Base-by-base conservation (phyloP, 148 eudicot species). In the Hydrangea macrophylla region DNA sequence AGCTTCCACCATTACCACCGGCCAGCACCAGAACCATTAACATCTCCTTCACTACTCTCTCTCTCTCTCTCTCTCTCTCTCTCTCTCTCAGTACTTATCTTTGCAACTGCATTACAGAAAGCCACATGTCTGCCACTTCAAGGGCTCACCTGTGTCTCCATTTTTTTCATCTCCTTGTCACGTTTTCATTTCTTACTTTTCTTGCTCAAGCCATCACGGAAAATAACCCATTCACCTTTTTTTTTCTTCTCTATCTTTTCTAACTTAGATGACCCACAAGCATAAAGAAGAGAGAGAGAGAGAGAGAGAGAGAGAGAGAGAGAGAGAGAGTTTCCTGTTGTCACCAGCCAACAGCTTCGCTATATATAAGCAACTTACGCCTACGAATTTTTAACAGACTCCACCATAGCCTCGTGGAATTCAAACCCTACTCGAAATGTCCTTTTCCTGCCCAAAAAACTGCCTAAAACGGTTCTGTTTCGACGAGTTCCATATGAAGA, bases 401-500 rank as follows among this genome's bases (percentile, higher is more conserved):
- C 58, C n/a, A 42, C 54, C 15, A 50, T 76, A 65, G 36, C 70
- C 42, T 70, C 10, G 45, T 64, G 33, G 25, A 51, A 13, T 11
- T 60, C 44, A 51, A 42, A 58, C 67, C 58, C 58, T n/a, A n/a
- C n/a, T 35, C 58, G 71, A 33, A 63, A 87, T 85, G 90, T 51
- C 77, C 23, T 33, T 79, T 77, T 73, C 88, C 3, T 71, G 70
- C 66, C 61, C 75, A 22, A 88, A 75, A 51, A 56, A 68, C 58
- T 82, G 75, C 70, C 75, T 84, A 17, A 67, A 69, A 33, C 79
- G 85, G 22, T 89, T 85, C 71, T 82, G 82, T 68, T 68, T 83
- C 24, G 87, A 92, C 10, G 91, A 87, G 55, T 53, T 82, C 20
- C 81, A 67, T 36, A 54, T 68, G 32, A 76, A 69, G 35, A 73